phyloP scores from a whole-genome alignment of 139 green algal genomes.

The Bryopsis sp. region DNA sequence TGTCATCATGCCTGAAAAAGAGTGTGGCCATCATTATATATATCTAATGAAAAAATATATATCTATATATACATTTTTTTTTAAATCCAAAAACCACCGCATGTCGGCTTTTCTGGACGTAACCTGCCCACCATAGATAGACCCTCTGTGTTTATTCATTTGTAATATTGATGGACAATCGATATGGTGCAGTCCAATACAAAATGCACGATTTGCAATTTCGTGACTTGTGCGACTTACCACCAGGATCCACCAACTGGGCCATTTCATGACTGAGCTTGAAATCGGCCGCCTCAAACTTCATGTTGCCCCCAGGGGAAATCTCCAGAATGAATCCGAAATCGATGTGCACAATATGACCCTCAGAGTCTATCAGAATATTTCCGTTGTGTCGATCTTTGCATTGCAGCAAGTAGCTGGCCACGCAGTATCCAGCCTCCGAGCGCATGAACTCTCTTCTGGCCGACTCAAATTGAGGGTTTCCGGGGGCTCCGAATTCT shows the following conservation, averaged over 20 bases:
- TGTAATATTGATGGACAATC: no score
- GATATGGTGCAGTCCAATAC: no score
- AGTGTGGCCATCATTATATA: neutral
- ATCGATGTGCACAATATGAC: conserved; percentile 85
- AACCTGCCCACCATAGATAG: no score
- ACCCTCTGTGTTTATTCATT: no score
- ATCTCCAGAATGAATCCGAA: conserved; percentile 41
- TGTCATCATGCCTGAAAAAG: conserved; percentile 1
- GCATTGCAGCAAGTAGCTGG: conserved; percentile 14
- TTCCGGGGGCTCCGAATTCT: conserved; percentile 76
- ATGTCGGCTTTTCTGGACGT: no score
- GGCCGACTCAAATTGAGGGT: conserved; percentile 68
- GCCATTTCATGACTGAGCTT: conserved; percentile 84
- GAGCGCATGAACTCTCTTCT: conserved; percentile 80
- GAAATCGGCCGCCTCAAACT: conserved; percentile 83
- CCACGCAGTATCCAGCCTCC: conserved; percentile 32
- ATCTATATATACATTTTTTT: no score
- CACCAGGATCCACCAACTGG: conserved; percentile 82
- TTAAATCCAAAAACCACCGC: no score
- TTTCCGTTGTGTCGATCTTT: conserved; percentile 70
- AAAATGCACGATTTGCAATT: conserved; percentile 8
- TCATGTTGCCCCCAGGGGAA: conserved; percentile 46
- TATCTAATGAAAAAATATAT: no score
- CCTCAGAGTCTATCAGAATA: conserved; percentile 69
- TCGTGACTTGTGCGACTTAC: conserved; percentile 19